Evolutionary conservation across 1,139 yeast genomes (phyloP).

Genomic region (Spencermartinsiella ligniputridi): DNA sequence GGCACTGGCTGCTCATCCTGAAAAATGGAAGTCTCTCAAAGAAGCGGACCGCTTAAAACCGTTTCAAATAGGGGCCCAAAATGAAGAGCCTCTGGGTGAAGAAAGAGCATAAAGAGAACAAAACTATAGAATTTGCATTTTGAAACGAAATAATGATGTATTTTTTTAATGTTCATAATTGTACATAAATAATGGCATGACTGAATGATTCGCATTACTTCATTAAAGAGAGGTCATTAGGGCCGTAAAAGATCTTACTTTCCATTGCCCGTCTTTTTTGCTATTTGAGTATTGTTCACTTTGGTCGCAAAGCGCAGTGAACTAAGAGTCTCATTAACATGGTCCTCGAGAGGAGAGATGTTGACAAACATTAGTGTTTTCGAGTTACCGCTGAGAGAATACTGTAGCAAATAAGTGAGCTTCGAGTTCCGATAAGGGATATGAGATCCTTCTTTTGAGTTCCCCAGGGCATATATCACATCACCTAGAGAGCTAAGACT

Average conservation of each 20-base stretch:
- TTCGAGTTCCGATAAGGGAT: constrained; percentile 56
- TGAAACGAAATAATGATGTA: not conserved
- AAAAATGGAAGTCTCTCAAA: constrained; percentile 45
- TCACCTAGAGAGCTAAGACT: constrained; percentile 88
- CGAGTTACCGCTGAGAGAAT: constrained; percentile 80
- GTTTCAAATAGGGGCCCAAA: not conserved
- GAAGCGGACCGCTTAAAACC: constrained; percentile 25
- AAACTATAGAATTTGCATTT: not conserved
- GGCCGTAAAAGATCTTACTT: too few species aligned
- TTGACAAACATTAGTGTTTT: constrained; percentile 94
- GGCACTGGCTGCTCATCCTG: constrained; percentile 45
- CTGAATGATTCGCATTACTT: not conserved
- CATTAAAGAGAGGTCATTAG: not conserved
- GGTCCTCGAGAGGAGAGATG: constrained; percentile 61
- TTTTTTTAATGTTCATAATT: not conserved
- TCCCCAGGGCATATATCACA: constrained; percentile 72
- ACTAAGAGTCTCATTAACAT: constrained; percentile 72
- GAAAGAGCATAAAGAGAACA: not conserved
- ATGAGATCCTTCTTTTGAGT: constrained; percentile 33
- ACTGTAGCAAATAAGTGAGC: constrained; percentile 76
- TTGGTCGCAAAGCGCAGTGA: constrained; percentile 88
- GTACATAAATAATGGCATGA: not conserved
- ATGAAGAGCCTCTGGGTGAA: not conserved
- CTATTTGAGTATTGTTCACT: constrained; percentile 32
- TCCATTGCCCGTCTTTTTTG: not conserved